Conservation (phyloP, 1,139 yeast species). For the Sugiyamaella neomexicana region DNA sequence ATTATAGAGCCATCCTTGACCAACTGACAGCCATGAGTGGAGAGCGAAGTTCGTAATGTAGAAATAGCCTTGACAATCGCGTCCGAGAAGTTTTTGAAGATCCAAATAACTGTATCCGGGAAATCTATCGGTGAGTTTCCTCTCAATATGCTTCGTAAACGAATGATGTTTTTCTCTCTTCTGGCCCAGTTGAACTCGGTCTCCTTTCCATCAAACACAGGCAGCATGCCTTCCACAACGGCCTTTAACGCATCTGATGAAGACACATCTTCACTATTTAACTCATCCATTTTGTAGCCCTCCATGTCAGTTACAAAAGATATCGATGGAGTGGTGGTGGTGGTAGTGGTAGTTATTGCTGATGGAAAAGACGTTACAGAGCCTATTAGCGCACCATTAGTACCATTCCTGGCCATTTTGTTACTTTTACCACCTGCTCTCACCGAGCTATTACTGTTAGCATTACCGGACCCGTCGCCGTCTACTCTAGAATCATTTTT, state of each 20-base stretch:
- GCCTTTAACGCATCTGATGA: conserved; percentile 42
- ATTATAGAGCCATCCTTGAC: conserved; percentile 68
- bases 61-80: conserved; percentile 65
- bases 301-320: conserved; percentile 32
- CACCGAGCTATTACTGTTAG: not conserved
- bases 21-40: conserved; percentile 72
- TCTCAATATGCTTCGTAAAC: conserved; percentile 59
- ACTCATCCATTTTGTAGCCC: conserved; percentile 37
- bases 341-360: not conserved
- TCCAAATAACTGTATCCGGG: conserved; percentile 47
- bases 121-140: conserved; percentile 53
- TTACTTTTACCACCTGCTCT: not conserved
- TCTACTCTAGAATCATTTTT: not conserved
- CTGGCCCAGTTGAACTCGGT: conserved; percentile 83
- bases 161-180: conserved; percentile 63
- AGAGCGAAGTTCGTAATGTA: conserved; percentile 82
- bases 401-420: not conserved
- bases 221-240: conserved; percentile 43
- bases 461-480: conserved; percentile 1
- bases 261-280: conserved; percentile 34
- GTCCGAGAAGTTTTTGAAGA: conserved; percentile 52
- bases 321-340: conserved; percentile 14
- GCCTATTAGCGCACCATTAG: not conserved
- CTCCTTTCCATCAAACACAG: conserved; percentile 70
- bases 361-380: not conserved